phyloP scores from a whole-genome alignment of 31 red algal genomes.

The Asparagopsis taxiformis region DNA sequence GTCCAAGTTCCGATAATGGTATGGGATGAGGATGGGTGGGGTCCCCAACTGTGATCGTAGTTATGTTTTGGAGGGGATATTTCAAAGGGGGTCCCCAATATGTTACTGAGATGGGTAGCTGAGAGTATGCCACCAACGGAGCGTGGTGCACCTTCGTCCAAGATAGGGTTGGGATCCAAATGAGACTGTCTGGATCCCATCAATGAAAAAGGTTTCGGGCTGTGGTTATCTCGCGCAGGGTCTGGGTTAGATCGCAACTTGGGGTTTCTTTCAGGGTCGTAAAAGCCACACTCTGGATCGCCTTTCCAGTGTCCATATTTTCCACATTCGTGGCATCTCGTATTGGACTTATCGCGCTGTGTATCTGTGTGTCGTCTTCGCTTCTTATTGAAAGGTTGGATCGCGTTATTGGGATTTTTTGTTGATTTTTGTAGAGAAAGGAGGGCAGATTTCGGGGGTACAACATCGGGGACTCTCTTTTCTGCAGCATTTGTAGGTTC shows the following conservation, averaged over 20 bases:
- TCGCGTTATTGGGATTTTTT: not conserved
- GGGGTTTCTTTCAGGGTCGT: too few relatives aligned
- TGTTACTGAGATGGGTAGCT: not conserved
- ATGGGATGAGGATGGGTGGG: too few relatives aligned
- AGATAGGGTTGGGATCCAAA: conserved; percentile 3
- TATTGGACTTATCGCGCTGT: not conserved
- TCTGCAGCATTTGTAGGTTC: not conserved
- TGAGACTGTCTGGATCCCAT: conserved; percentile 1
- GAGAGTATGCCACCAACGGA: not conserved
- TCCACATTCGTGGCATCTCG: not conserved
- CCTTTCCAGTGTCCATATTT: not conserved
- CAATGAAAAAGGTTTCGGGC: not conserved
- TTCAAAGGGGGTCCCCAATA: not conserved
- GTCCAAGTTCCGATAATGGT: too few relatives aligned
- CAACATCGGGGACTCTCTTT: not conserved
- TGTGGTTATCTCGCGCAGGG: not conserved
- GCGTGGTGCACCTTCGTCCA: conserved; percentile 6
- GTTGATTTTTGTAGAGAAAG: too few relatives aligned
- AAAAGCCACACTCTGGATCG: not conserved
- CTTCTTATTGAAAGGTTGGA: not conserved
- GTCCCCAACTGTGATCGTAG: not conserved
- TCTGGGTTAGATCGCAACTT: not conserved
- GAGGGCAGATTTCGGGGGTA: not conserved
- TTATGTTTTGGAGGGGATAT: not conserved
- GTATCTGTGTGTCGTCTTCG: not conserved